phyloP scores from a whole-genome alignment of 345 rosid species.

The Hibiscus syriacus region DNA sequence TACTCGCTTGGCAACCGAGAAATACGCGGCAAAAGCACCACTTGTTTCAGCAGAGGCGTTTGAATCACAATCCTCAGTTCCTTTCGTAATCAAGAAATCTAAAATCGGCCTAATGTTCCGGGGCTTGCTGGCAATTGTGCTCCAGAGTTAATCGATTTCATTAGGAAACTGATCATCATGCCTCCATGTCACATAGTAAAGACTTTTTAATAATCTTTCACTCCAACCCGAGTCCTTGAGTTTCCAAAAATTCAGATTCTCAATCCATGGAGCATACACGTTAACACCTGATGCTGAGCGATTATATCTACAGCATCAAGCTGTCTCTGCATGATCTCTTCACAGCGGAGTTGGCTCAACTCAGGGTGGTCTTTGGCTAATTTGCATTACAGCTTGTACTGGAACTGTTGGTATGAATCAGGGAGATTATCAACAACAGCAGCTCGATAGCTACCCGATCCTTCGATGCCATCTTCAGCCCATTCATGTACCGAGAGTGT shows the following conservation, averaged over 20 bases:
- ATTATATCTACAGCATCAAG: slow-evolving; percentile 98
- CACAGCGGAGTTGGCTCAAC: slow-evolving; percentile 93
- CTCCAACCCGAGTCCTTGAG: slow-evolving; percentile 99
- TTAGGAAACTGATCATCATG: slow-evolving; percentile 99
- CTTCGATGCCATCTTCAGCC: slow-evolving; percentile 92
- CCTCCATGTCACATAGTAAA: slow-evolving; percentile 96
- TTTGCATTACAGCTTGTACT: slow-evolving; percentile 91
- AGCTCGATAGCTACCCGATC: slow-evolving; percentile 94
- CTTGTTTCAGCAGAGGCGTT: slow-evolving; percentile 97
- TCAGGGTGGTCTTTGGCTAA: slow-evolving; percentile 97
- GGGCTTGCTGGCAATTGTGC: slow-evolving; percentile 95
- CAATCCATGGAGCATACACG: slow-evolving; percentile 99
- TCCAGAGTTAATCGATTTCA: slow-evolving; percentile 99
- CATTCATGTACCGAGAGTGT: slow-evolving; percentile 96
- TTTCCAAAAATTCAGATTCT: slow-evolving; percentile 97
- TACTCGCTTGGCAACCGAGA: slow-evolving; percentile 97
- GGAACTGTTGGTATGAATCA: slow-evolving; percentile 98
- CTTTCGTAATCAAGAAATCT: slow-evolving; percentile 93
- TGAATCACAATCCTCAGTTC: slow-evolving; percentile 97
- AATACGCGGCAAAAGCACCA: slow-evolving; percentile 99
- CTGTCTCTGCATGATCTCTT: slow-evolving; percentile 99
- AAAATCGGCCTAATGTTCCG: slow-evolving; percentile 92
- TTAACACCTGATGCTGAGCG: slow-evolving; percentile 98
- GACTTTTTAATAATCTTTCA: slow-evolving; percentile 90
- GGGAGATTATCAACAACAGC: slow-evolving; percentile 98